Percentiles rank a stretch among this genome's conserved stretches.
Conservation (phyloP, 2,329 filamentous ascomycete genomes). For the Ophiostoma populinum region DNA sequence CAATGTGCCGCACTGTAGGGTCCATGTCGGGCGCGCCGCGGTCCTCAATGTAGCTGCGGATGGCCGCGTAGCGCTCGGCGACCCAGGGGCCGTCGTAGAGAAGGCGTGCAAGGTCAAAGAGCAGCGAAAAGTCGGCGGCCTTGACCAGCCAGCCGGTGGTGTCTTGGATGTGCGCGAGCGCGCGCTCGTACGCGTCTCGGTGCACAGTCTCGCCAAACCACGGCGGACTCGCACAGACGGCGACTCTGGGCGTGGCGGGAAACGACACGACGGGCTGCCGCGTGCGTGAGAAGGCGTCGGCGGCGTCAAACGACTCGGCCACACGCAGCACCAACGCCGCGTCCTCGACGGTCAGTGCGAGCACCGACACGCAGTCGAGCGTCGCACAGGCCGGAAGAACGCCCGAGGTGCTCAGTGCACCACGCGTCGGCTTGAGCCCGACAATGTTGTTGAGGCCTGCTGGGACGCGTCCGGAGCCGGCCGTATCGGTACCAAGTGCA, state of each 20-base stretch:
- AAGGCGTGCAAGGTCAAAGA: slow-evolving; percentile 34
- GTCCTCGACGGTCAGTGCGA: slow-evolving; percentile 18
- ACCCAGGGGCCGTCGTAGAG: slow-evolving; percentile 41
- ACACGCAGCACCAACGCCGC: slow-evolving; percentile 30
- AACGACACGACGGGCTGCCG: neutral
- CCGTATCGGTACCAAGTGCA: slow-evolving; percentile 38
- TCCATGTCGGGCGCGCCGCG: slow-evolving; percentile 17
- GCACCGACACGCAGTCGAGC: slow-evolving; percentile 7
- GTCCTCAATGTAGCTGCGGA: slow-evolving; percentile 26
- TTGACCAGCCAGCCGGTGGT: slow-evolving; percentile 24
- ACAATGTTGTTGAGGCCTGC: slow-evolving; percentile 35
- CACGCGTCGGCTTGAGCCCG: slow-evolving; percentile 33
- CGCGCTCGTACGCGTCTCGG: slow-evolving; percentile 24
- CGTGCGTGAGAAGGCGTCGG: slow-evolving; percentile 19
- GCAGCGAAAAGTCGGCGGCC: slow-evolving; percentile 28
- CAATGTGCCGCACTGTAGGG: slow-evolving; percentile 19
- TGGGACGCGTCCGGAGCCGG: slow-evolving; percentile 34
- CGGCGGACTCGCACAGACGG: slow-evolving; percentile 24
- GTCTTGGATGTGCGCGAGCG: slow-evolving; percentile 19
- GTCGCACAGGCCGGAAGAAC: slow-evolving; percentile 14
- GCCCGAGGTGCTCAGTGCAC: slow-evolving; percentile 28
- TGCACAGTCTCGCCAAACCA: slow-evolving; percentile 18
- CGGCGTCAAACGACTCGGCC: slow-evolving; percentile 24
- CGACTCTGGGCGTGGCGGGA: slow-evolving; percentile 4
- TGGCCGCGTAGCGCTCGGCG: slow-evolving; percentile 36